These are phyloP conservation scores for Pichia sp. DNA, from an alignment of 1,139 yeast species.

Conservation along the genomic window DNA sequence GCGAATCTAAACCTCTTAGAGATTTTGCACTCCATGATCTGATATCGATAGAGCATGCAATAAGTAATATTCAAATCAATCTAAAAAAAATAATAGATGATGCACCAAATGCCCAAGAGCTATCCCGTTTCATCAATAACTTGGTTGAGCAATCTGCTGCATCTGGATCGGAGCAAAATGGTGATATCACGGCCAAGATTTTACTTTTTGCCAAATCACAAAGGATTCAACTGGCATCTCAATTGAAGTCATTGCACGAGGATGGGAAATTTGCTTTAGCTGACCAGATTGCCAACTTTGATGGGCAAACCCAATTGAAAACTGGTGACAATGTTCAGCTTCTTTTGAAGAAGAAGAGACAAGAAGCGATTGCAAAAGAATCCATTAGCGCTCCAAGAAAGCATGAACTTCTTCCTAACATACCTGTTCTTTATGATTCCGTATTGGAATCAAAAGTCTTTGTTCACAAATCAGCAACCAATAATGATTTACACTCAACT, in stretches of 20 bases:
- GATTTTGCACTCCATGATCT: conserved; percentile 33
- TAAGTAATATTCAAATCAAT: conserved; percentile 12
- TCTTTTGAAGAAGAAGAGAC: conserved; percentile 9
- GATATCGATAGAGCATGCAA: conserved; percentile 12
- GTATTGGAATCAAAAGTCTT: conserved; percentile 65
- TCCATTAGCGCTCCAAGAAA: conserved; percentile 28
- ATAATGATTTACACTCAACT: conserved; percentile 49
- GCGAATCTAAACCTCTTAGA: conserved; percentile 4
- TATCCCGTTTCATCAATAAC: conserved; percentile 24
- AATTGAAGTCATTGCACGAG: conserved; percentile 47
- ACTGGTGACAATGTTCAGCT: conserved; percentile 15
- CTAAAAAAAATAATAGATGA: conserved; percentile 9
- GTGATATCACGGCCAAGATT: conserved; percentile 28
- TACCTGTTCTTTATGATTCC: conserved; percentile 62
- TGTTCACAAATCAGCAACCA: conserved; percentile 69
- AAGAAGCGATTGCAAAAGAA: neutral
- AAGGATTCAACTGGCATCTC: conserved; percentile 52
- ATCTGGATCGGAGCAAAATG: conserved; percentile 14
- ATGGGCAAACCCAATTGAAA: conserved; percentile 20
- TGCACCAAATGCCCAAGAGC: conserved; percentile 9
- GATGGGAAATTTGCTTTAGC: conserved; percentile 35
- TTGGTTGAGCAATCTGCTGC: conserved; percentile 52
- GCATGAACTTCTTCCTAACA: conserved; percentile 34
- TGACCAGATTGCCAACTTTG: conserved; percentile 26
- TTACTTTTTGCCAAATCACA: conserved; percentile 47